These are phyloP conservation scores for Penicillium crystallinum DNA, from an alignment of 495 filamentous ascomycete species.

Conservation along the genomic window DNA sequence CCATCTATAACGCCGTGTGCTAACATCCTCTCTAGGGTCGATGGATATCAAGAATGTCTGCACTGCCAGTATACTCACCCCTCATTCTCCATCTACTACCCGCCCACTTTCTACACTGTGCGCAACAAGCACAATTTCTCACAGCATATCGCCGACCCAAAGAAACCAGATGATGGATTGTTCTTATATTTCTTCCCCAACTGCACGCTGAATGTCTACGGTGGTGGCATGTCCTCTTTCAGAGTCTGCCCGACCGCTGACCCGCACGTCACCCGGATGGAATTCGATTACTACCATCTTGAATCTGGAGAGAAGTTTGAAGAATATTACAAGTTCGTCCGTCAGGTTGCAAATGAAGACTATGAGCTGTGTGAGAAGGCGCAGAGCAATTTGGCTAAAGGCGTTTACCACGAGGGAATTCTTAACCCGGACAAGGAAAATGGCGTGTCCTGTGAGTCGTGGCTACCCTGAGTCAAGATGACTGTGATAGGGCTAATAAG, in stretches of 20 bases:
- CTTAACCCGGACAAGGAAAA: constrained; percentile 55
- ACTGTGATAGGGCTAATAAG: not conserved
- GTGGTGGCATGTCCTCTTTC: constrained; percentile 57
- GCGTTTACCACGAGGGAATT: constrained; percentile 55
- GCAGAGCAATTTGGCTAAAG: constrained; percentile 50
- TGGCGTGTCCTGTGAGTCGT: constrained; percentile 49
- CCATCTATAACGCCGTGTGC: not conserved
- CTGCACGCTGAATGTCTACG: constrained; percentile 57
- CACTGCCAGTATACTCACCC: constrained; percentile 62
- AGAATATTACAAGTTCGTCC: constrained; percentile 55
- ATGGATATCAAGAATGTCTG: constrained; percentile 59
- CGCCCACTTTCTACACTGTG: constrained; percentile 54
- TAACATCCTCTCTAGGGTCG: constrained; percentile 36
- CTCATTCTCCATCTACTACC: constrained; percentile 54
- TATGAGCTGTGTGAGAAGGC: constrained; percentile 57
- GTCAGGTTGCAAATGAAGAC: constrained; percentile 57
- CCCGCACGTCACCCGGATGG: constrained; percentile 53
- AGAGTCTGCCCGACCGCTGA: constrained; percentile 51
- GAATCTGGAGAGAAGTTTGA: constrained; percentile 52
- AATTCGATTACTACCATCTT: constrained; percentile 58
- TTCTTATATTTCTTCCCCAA: constrained; percentile 62
- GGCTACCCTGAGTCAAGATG: not conserved
- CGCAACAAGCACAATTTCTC: constrained; percentile 54
- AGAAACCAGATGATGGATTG: constrained; percentile 48
- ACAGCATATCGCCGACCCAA: constrained; percentile 53